Percentiles rank a stretch among this genome's conserved stretches.
Conservation (phyloP, 2,329 filamentous ascomycete genomes). For the Claviceps citrina region DNA sequence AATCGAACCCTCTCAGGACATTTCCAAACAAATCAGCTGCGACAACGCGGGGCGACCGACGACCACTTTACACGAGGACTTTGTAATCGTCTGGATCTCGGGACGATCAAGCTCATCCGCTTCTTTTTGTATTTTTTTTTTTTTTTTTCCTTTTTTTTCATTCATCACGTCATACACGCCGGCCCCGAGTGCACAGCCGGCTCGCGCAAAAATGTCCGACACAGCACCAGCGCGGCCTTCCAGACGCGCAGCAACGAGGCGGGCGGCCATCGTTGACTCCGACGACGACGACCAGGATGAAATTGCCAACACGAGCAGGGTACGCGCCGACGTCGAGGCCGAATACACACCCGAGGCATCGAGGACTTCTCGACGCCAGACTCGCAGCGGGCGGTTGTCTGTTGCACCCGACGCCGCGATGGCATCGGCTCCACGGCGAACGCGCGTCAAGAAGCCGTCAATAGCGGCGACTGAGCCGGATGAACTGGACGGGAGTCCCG, state of each 20-base stretch:
- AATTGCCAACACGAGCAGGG: constrained; percentile 33
- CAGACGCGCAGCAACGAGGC: constrained; percentile 39
- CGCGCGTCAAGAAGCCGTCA: constrained; percentile 25
- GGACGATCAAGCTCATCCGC: too few relatives aligned
- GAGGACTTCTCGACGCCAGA: constrained; percentile 38
- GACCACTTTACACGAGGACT: constrained; percentile 2
- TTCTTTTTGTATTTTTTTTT: neutral
- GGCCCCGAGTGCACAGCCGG: too few relatives aligned
- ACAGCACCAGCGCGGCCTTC: constrained; percentile 21
- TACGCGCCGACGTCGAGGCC: constrained; percentile 49
- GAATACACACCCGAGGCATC: constrained; percentile 65
- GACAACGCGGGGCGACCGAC: constrained; percentile 10
- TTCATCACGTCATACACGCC: neutral
- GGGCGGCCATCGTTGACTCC: constrained; percentile 61
- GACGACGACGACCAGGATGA: constrained; percentile 70
- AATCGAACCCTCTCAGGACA: constrained; percentile 20
- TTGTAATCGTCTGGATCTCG: too few relatives aligned
- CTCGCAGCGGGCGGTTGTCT: constrained; percentile 24
- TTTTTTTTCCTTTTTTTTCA: too few relatives aligned
- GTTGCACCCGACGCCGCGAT: constrained; percentile 29
- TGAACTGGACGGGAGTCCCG: constrained; percentile 1
- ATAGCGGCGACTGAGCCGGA: constrained; percentile 12
- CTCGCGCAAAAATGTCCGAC: constrained; percentile 15
- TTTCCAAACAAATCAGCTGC: constrained; percentile 22
- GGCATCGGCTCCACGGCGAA: constrained; percentile 27